Evolutionary conservation across 1,284 basidiomycete species (phyloP).

Genomic region (Boletellus deceptivus): DNA sequence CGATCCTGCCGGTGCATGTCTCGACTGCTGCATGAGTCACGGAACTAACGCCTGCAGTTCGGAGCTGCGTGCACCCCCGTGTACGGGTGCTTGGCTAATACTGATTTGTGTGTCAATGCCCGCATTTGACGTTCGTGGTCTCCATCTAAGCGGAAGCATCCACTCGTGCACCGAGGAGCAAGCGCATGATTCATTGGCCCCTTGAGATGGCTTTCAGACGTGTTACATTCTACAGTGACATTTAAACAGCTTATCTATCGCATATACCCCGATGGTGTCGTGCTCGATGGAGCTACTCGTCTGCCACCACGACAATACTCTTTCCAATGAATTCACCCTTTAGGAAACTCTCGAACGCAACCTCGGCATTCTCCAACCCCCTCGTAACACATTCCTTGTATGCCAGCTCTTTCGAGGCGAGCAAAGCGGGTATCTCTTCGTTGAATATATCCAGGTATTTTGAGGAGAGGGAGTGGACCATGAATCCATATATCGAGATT

Average conservation of each 20-base stretch:
- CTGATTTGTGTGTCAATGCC: slow-evolving; percentile 29
- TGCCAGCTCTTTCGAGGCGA: background rate
- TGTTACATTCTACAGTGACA: background rate
- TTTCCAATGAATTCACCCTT: slow-evolving; percentile 4
- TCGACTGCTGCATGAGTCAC: slow-evolving; percentile 16
- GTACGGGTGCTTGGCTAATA: slow-evolving; percentile 14
- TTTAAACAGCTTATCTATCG: background rate
- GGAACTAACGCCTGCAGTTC: slow-evolving; percentile 40
- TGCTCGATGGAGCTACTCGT: background rate
- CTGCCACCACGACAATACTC: background rate
- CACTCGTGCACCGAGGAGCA: too few species aligned
- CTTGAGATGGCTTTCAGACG: too few species aligned
- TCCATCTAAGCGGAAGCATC: too few species aligned
- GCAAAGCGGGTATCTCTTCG: background rate
- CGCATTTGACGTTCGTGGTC: too few species aligned
- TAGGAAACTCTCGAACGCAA: background rate
- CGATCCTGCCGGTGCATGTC: slow-evolving; percentile 40
- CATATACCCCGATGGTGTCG: too few species aligned
- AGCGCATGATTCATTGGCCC: background rate
- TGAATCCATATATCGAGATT: background rate
- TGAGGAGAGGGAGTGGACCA: background rate
- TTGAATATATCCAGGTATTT: background rate
- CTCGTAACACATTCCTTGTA: background rate
- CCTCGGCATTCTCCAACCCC: background rate
- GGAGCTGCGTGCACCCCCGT: too few species aligned